Percentiles rank a stretch among this genome's conserved stretches.
Conservation (phyloP, 768 basidiomycete genomes). For the Suillus subluteus region DNA sequence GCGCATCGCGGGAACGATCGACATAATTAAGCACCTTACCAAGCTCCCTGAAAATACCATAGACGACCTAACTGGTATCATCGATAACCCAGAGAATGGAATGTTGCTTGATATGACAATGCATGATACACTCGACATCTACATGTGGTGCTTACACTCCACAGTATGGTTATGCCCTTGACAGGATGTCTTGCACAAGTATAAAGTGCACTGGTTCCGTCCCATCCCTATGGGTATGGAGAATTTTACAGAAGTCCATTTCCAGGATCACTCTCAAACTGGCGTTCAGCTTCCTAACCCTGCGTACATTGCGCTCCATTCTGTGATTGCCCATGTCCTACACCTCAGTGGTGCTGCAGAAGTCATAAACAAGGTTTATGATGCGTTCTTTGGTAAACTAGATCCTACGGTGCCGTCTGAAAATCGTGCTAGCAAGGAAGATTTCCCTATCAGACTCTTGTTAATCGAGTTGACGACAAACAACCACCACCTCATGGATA, state of each 20-base stretch:
- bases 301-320: neutral
- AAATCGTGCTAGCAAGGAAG: neutral
- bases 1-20: neutral
- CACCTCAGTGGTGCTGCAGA: neutral
- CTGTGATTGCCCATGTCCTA: neutral
- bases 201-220: neutral
- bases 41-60: neutral
- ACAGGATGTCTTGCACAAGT: neutral
- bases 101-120: neutral
- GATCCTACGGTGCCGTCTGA: neutral
- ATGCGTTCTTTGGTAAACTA: neutral
- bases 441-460: neutral
- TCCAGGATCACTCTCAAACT: neutral
- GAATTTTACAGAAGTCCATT: neutral
- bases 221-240: too few relatives aligned
- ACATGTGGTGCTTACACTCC: neutral
- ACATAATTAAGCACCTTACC: neutral
- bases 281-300: neutral
- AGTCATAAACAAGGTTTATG: neutral
- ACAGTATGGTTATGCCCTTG: neutral
- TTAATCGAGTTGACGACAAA: neutral
- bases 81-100: constrained; percentile 1
- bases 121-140: neutral
- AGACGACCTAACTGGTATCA: neutral
- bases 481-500: neutral